Percentiles rank a stretch among this genome's conserved stretches.
Conservation (phyloP, 2,329 filamentous ascomycete species). For the Exophiala spinifera region DNA sequence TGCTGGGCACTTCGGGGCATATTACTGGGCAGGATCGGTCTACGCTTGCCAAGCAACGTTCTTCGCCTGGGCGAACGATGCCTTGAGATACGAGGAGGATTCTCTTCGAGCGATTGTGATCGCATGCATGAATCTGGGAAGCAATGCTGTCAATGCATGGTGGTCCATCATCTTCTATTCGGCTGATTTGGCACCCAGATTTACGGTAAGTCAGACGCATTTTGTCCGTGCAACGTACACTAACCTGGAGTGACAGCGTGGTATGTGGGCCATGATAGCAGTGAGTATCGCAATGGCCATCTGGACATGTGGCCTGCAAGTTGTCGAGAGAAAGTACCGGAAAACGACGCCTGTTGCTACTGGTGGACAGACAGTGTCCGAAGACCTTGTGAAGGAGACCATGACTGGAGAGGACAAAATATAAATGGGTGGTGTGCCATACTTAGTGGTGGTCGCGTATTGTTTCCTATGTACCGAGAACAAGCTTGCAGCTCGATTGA, state of each 20-base stretch:
- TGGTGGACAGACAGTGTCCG: slow-evolving; percentile 1
- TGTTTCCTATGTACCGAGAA: no score
- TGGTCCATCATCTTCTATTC: slow-evolving; percentile 28
- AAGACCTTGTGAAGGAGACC: slow-evolving; percentile 9
- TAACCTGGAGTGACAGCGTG: slow-evolving; percentile 43
- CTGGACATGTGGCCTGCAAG: slow-evolving; percentile 48
- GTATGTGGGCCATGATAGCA: slow-evolving; percentile 74
- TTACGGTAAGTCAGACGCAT: slow-evolving; percentile 49
- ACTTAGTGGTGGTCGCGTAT: no score
- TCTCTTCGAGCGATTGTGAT: slow-evolving; percentile 22
- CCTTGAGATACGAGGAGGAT: slow-evolving; percentile 22
- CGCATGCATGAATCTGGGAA: slow-evolving; percentile 25
- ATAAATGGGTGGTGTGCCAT: not conserved
- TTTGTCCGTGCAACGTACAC: slow-evolving; percentile 4
- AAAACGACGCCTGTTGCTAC: not conserved
- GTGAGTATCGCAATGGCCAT: slow-evolving; percentile 57
- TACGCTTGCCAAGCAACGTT: slow-evolving; percentile 24
- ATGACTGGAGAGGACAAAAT: slow-evolving; percentile 1
- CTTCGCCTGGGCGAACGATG: slow-evolving; percentile 40
- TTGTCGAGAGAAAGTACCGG: slow-evolving; percentile 5
- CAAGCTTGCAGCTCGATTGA: no score
- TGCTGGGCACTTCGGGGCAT: slow-evolving; percentile 39
- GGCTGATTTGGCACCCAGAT: slow-evolving; percentile 49
- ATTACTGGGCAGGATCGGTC: slow-evolving; percentile 22
- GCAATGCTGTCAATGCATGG: slow-evolving; percentile 24